Evolutionary conservation across 352 stramenopile species (phyloP), one percentile per base, ranked within the genome.

Genomic region (Pythium dissimile): DNA sequence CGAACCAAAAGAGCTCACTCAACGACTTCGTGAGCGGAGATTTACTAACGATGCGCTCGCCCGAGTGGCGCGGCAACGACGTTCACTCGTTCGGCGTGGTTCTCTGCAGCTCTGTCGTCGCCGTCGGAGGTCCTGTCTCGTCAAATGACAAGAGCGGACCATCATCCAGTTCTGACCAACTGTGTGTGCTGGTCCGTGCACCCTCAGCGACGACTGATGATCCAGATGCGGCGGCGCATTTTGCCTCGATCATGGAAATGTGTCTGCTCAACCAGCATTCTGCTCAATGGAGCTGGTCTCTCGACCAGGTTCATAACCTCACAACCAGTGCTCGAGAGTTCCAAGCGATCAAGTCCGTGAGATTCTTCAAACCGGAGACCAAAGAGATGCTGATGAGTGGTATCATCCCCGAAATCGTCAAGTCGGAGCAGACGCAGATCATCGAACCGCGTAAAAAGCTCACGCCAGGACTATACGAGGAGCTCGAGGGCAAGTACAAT

Each of bases 301-400:
- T 89, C 3, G 75, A 86, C 27, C 70, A 87, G 56, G 77, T 88
- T 9, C 73, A 89, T 60, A 92, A 88, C 51, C 75, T 79, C 41
- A 88, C 73, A 24, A 92, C 81, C 10, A 89, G 77, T 43, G 79
- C 81, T 2, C 75, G 84, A n/a, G 84, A 94, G 64, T 94, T 81
- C 50, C 84, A 94, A 44, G 84, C 84, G 20, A 77, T 90, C 28
- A 78, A 86, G 42, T 77, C 84, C 1, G 67, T 91, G 15, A 55
- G 59, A 7, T 84, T 84, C 45, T 75, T 89, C 21, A 61, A 71
- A 3, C 57, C 64, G 3, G 72, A 82, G 37, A 72, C 88, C 12
- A 80, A 77, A 27, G 59, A 80, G 41, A 67, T 80, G 32, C 26
- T 94, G 35, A 46, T 84, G 41, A 58, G 66, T 13, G 81, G 81